These are phyloP conservation scores for Xylariaceae sp. DNA, from an alignment of 2,329 filamentous ascomycete species.

Conservation along the genomic window DNA sequence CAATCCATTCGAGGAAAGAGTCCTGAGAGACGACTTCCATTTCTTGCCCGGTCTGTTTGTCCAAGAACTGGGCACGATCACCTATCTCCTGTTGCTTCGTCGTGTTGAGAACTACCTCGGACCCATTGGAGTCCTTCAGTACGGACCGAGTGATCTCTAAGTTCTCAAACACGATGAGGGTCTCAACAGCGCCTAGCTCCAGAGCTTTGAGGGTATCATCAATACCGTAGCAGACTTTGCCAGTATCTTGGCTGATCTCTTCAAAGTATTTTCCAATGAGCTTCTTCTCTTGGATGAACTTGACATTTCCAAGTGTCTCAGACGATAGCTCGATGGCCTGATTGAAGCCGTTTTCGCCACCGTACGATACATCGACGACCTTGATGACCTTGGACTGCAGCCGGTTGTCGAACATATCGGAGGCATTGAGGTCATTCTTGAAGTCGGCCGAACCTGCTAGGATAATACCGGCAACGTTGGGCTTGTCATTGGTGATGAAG, in stretches of 20 bases:
- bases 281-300: constrained; percentile 99
- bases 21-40: constrained; percentile 89
- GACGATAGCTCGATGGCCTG: constrained; percentile 94
- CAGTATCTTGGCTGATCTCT: constrained; percentile 96
- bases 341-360: constrained; percentile 99
- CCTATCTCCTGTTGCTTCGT: constrained; percentile 76
- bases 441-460: constrained; percentile 97
- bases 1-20: constrained; percentile 99
- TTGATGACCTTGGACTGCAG: constrained; percentile 96
- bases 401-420: constrained; percentile 93
- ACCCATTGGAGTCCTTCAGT: constrained; percentile 73
- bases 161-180: constrained; percentile 94
- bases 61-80: constrained; percentile 82
- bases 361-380: constrained; percentile 97
- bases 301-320: constrained; percentile 97
- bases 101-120: constrained; percentile 75
- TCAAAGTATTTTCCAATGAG: constrained; percentile 98
- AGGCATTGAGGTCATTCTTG: constrained; percentile 98
- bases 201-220: constrained; percentile 96
- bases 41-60: constrained; percentile 92
- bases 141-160: constrained; percentile 90
- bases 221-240: constrained; percentile 95
- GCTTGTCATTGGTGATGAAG: constrained; percentile 97
- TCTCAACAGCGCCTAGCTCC: constrained; percentile 92
- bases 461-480: constrained; percentile 94